These are phyloP conservation scores for Yamadazyma paraphyllophila DNA, from an alignment of 805 yeast genomes.

Conservation along the genomic window DNA sequence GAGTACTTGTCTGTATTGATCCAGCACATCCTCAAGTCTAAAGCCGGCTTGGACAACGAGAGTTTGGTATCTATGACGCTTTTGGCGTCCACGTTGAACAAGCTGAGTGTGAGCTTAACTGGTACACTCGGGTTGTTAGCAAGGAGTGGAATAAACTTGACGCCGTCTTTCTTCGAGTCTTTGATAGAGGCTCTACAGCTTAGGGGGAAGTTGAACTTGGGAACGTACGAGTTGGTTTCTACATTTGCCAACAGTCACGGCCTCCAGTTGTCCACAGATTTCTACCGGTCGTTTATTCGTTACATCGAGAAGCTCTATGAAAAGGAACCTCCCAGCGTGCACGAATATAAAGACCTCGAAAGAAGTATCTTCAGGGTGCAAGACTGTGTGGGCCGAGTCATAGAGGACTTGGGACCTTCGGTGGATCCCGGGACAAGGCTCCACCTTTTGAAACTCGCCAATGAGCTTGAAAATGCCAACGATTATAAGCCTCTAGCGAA, in stretches of 20 bases:
- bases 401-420: not conserved
- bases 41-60: slow-evolving; percentile 15
- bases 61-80: slow-evolving; percentile 26
- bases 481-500: not conserved
- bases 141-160: slow-evolving; percentile 5
- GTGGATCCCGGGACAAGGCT: not conserved
- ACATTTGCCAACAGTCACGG: slow-evolving; percentile 1
- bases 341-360: slow-evolving; percentile 34
- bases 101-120: not conserved
- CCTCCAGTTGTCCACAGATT: slow-evolving; percentile 19
- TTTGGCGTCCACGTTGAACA: slow-evolving; percentile 21
- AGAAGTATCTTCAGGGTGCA: slow-evolving; percentile 18
- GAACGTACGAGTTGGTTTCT: slow-evolving; percentile 6
- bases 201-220: slow-evolving; percentile 1
- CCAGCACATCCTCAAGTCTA: slow-evolving; percentile 16
- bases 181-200: slow-evolving; percentile 9
- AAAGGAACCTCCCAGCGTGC: slow-evolving; percentile 28
- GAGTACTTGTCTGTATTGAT: slow-evolving; percentile 27
- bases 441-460: not conserved
- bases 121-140: slow-evolving; percentile 10
- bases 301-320: slow-evolving; percentile 30
- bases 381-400: not conserved
- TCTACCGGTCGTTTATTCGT: slow-evolving; percentile 19
- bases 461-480: slow-evolving; percentile 1
- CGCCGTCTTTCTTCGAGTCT: slow-evolving; percentile 6